A percentile compares a stretch with the other conserved stretches of the same genome.
Conservation (phyloP, 2,329 filamentous ascomycete species). For the Aureobasidium namibiae region DNA sequence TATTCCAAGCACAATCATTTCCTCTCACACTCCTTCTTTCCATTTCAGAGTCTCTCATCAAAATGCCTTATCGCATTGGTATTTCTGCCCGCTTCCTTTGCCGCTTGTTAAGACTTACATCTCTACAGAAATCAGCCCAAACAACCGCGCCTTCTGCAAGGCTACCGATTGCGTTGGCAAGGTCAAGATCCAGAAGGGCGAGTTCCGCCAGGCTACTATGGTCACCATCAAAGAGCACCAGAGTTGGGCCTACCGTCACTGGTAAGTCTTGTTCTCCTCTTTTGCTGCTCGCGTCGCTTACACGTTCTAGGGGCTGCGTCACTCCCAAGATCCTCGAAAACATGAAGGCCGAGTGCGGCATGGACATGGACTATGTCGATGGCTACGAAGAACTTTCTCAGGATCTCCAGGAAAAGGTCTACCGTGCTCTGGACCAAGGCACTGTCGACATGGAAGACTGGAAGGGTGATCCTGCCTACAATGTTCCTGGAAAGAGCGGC, state of each 20-base stretch:
- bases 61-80: slow-evolving; percentile 9
- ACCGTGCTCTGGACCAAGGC: slow-evolving; percentile 62
- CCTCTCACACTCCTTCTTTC: not conserved
- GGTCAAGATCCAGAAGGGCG: slow-evolving; percentile 69
- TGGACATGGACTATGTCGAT: slow-evolving; percentile 62
- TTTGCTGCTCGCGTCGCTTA: not conserved
- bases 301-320: slow-evolving; percentile 68
- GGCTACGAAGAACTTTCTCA: slow-evolving; percentile 69
- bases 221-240: slow-evolving; percentile 54
- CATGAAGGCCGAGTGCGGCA: slow-evolving; percentile 49
- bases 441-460: slow-evolving; percentile 81
- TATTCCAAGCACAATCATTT: not conserved
- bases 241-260: slow-evolving; percentile 75
- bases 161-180: slow-evolving; percentile 64
- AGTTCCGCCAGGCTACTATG: slow-evolving; percentile 68
- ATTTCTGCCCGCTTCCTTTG: not conserved
- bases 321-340: slow-evolving; percentile 66
- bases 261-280: slow-evolving; percentile 46
- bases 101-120: not conserved
- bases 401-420: slow-evolving; percentile 65
- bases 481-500: slow-evolving; percentile 51
- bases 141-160: slow-evolving; percentile 65
- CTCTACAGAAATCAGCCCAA: slow-evolving; percentile 59
- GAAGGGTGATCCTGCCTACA: slow-evolving; percentile 71
- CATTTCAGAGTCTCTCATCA: not conserved